Evolutionary conservation across 345 rosid species (phyloP).

Genomic region (Bruguiera gymnorhiza): DNA sequence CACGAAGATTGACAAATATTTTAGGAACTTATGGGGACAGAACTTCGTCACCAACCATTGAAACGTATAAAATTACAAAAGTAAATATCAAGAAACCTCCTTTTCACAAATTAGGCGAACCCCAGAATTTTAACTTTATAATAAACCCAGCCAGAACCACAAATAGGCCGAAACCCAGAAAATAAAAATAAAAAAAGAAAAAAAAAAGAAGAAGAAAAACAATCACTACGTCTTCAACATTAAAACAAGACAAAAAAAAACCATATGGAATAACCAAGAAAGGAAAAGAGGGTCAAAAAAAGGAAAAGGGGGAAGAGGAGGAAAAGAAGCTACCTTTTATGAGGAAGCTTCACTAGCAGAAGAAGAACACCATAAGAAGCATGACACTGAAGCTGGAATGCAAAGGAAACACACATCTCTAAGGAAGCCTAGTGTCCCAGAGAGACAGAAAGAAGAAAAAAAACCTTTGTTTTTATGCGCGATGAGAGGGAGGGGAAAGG

Average conservation of each 20-base stretch:
- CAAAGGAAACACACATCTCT: background rate
- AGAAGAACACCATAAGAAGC: conserved; percentile 3
- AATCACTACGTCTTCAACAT: background rate
- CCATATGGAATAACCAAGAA: background rate
- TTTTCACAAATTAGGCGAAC: background rate
- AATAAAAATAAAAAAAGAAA: background rate
- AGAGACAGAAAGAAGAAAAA: background rate
- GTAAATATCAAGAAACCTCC: background rate
- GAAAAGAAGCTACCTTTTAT: conserved; percentile 4
- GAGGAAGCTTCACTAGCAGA: background rate
- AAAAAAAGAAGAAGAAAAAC: too few relatives aligned
- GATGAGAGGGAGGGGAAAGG: background rate
- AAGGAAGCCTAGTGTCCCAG: background rate
- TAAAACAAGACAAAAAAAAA: too few relatives aligned
- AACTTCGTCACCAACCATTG: background rate
- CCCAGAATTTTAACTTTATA: background rate
- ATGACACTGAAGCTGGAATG: background rate
- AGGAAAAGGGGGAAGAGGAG: background rate
- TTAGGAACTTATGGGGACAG: too few relatives aligned
- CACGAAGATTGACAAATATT: too few relatives aligned
- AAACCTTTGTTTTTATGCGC: background rate
- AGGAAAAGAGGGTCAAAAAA: background rate
- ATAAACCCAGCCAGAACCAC: background rate
- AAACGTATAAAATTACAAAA: background rate
- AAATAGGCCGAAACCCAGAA: too few relatives aligned